Conservation (phyloP, 148 eudicot species). For the Talinum fruticosum region DNA sequence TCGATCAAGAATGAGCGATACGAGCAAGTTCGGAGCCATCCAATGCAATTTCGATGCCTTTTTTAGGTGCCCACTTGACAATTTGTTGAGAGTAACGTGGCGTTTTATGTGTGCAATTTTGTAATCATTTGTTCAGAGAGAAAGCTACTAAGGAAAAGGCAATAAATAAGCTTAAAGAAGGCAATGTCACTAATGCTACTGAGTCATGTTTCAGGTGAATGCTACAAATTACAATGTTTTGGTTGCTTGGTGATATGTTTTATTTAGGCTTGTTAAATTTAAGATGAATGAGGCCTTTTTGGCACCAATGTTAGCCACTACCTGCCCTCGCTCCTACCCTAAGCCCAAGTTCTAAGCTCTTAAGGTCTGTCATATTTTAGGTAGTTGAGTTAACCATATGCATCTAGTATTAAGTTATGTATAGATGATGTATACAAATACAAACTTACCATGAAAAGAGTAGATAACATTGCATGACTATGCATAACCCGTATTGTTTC, state of each 20-base stretch:
- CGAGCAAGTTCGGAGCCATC: slow-evolving; percentile 36
- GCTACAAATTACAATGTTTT: not conserved
- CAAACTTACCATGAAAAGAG: too few species aligned
- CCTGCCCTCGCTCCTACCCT: too few species aligned
- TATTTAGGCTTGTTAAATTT: not conserved
- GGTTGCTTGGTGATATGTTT: not conserved
- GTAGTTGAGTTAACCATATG: too few species aligned
- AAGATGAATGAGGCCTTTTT: too few species aligned
- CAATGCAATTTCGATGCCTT: not conserved
- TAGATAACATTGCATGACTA: too few species aligned
- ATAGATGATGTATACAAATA: too few species aligned
- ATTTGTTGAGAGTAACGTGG: too few species aligned
- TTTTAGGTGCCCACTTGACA: not conserved
- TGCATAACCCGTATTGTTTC: too few species aligned
- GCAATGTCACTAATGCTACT: slow-evolving; percentile 53
- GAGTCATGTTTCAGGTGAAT: slow-evolving; percentile 76
- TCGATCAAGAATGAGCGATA: slow-evolving; percentile 60
- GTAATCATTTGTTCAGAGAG: slow-evolving; percentile 34
- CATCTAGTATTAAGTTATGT: too few species aligned
- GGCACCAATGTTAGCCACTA: too few species aligned
- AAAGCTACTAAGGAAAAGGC: slow-evolving; percentile 63
- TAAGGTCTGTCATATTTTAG: too few species aligned
- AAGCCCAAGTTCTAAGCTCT: too few species aligned
- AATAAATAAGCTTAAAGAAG: slow-evolving; percentile 70
- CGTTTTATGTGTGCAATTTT: not conserved